A percentile compares a stretch with the other conserved stretches of the same genome.
Evolutionary conservation across 2,329 filamentous ascomycete genomes (phyloP).

Genomic region (Penicillium sp.): DNA sequence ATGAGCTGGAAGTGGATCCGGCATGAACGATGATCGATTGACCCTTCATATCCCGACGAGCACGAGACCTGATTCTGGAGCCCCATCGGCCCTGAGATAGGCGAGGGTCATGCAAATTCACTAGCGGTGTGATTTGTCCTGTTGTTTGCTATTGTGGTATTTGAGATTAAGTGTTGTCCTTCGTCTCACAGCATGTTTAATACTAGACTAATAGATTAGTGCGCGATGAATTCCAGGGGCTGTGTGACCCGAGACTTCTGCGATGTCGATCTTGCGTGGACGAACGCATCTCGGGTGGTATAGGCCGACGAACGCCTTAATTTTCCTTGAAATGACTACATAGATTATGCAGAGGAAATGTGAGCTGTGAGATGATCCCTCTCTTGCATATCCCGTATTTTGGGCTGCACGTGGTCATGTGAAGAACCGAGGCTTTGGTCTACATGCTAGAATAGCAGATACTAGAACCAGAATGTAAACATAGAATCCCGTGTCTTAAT

Average conservation of each 20-base stretch:
- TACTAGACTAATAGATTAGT: background rate
- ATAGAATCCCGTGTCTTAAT: no score
- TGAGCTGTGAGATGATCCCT: background rate
- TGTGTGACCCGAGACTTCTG: background rate
- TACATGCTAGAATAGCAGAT: no score
- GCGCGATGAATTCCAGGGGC: background rate
- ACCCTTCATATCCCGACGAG: slow-evolving; percentile 4
- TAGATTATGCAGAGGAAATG: background rate
- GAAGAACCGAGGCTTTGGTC: background rate
- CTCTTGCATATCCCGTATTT: background rate
- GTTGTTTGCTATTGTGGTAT: background rate
- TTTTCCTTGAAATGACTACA: background rate
- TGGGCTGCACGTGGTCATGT: background rate
- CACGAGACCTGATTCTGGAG: slow-evolving; percentile 1
- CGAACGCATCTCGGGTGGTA: background rate
- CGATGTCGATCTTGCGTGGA: background rate
- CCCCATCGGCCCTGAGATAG: background rate
- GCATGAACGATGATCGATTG: background rate
- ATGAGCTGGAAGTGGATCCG: background rate
- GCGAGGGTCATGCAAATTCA: background rate
- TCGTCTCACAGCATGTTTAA: background rate
- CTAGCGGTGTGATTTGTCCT: background rate
- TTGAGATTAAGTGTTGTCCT: background rate
- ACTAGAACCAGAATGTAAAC: no score
- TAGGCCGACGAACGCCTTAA: background rate